A percentile compares a stretch with the other conserved stretches of the same genome.
These are phyloP conservation scores for Crithidia fasciculata DNA, from an alignment of 208 protist genomes.

Conservation along the genomic window DNA sequence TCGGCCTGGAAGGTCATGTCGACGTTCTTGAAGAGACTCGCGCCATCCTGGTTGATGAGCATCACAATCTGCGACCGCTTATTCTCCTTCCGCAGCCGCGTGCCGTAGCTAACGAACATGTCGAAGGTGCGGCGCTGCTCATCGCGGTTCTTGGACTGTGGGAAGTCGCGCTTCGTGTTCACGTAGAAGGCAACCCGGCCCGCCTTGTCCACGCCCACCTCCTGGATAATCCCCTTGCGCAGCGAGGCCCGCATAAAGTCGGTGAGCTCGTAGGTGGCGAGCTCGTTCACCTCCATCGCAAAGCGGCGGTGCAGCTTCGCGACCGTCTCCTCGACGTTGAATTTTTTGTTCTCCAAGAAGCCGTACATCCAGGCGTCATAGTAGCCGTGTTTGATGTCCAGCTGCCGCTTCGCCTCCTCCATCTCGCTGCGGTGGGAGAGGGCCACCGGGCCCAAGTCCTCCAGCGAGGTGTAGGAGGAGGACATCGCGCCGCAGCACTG, in stretches of 20 bases:
- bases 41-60: slow-evolving; percentile 70
- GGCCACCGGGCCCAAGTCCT: slow-evolving; percentile 58
- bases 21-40: slow-evolving; percentile 63
- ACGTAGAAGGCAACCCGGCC: slow-evolving; percentile 63
- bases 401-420: slow-evolving; percentile 60
- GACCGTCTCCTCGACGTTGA: slow-evolving; percentile 70
- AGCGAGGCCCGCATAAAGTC: slow-evolving; percentile 63
- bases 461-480: slow-evolving; percentile 42
- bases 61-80: slow-evolving; percentile 59
- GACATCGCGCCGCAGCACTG: slow-evolving; percentile 1
- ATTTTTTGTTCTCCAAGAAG: slow-evolving; percentile 87
- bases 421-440: slow-evolving; percentile 57
- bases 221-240: slow-evolving; percentile 62
- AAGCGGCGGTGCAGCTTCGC: slow-evolving; percentile 69
- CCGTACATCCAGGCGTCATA: slow-evolving; percentile 79
- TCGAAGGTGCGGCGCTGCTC: slow-evolving; percentile 61
- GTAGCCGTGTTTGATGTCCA: slow-evolving; percentile 55
- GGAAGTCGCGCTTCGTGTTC: slow-evolving; percentile 50
- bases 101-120: slow-evolving; percentile 76
- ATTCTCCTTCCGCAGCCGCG: slow-evolving; percentile 54
- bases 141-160: slow-evolving; percentile 41
- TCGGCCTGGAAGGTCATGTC: slow-evolving; percentile 74
- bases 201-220: slow-evolving; percentile 64
- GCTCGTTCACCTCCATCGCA: slow-evolving; percentile 64
- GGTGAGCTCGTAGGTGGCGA: slow-evolving; percentile 58